Base-by-base conservation (phyloP, 2,329 filamentous ascomycete species). In the Botrytis fabae region DNA sequence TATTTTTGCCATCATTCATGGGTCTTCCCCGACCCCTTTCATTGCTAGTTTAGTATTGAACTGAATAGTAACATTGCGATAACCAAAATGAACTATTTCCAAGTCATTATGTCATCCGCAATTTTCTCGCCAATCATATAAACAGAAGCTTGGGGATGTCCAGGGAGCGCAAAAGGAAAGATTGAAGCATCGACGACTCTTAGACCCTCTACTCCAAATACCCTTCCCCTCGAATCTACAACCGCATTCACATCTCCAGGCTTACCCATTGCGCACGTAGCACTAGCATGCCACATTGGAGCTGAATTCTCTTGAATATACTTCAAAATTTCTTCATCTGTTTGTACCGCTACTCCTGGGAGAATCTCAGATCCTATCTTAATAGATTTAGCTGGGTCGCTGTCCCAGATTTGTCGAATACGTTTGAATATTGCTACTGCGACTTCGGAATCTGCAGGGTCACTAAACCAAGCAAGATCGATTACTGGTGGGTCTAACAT, bases 391-490 rank as follows among this genome's bases (percentile, higher is more conserved):
- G 40, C 59, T n/a, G 42, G 46, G 25, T 57, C 46, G 35, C 57
- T 70, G 2, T 40, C 59, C 46, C 64, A 73, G 6, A 73, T 32
- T 32, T 83, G 76, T 0, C 86, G 83, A 0, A 81, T 76, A 1
- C 86, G 82, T 70, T 81, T 83, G 73, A 84, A 85, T 0, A 80
- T 77, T 0, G 82, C 82, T 14, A 88, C 74, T 4, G 82, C 83
- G 4, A 86, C 76, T 32, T 85, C 83, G 28, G 81, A 76, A 61
- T 88, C 86, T 2, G 80, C 78, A 9, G 81, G 81, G 16, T 83
- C 78, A 1, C 78, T 80, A 0, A 87, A 79, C 82, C 83, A 87
- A 75, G 84, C 85, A 3, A 84, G 83, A 75, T 86, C 81, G 20
- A 83, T 75, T 10, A 74, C 28, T 0, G 85, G 85, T 1, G 77